Percentiles rank a stretch among this genome's conserved stretches.
These are phyloP conservation scores for Thraustochytrium striatum DNA, from an alignment of 352 stramenopile species.

Conservation along the genomic window DNA sequence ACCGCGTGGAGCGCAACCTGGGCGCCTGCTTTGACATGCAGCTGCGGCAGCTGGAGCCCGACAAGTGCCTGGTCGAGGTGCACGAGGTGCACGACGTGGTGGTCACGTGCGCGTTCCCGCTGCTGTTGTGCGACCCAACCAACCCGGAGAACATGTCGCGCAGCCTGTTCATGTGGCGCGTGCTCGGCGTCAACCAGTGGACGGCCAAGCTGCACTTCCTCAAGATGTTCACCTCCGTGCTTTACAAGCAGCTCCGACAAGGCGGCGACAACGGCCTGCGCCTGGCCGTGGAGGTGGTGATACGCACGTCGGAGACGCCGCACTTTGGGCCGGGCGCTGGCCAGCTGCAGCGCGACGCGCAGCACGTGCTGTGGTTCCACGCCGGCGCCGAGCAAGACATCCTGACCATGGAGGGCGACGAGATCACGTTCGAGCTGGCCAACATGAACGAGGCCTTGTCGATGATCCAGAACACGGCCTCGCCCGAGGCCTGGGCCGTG, in stretches of 20 bases:
- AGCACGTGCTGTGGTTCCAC: slow-evolving; percentile 44
- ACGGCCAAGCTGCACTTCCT: slow-evolving; percentile 34
- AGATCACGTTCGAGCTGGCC: slow-evolving; percentile 25
- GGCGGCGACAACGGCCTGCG: neutral
- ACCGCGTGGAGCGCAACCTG: slow-evolving; percentile 5
- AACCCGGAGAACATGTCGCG: slow-evolving; percentile 22
- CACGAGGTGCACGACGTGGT: slow-evolving; percentile 18
- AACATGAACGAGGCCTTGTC: slow-evolving; percentile 45
- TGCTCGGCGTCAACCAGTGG: slow-evolving; percentile 5
- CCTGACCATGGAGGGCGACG: neutral
- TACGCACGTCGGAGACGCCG: neutral
- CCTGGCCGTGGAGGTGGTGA: slow-evolving; percentile 32
- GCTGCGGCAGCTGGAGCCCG: neutral
- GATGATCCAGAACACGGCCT: slow-evolving; percentile 42
- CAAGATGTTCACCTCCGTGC: neutral
- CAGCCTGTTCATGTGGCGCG: neutral
- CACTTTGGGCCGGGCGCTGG: slow-evolving; percentile 22
- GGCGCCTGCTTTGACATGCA: slow-evolving; percentile 31
- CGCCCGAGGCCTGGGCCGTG: slow-evolving; percentile 23
- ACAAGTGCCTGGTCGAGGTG: slow-evolving; percentile 19
- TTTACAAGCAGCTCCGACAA: neutral
- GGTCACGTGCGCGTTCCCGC: neutral
- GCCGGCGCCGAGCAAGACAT: neutral
- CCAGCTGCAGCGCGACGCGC: neutral
- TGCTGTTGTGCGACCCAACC: slow-evolving; percentile 20